Percentiles rank a stretch among this genome's conserved stretches.
phyloP scores from a whole-genome alignment of 495 filamentous ascomycete species.

The Aspergillus baeticus region DNA sequence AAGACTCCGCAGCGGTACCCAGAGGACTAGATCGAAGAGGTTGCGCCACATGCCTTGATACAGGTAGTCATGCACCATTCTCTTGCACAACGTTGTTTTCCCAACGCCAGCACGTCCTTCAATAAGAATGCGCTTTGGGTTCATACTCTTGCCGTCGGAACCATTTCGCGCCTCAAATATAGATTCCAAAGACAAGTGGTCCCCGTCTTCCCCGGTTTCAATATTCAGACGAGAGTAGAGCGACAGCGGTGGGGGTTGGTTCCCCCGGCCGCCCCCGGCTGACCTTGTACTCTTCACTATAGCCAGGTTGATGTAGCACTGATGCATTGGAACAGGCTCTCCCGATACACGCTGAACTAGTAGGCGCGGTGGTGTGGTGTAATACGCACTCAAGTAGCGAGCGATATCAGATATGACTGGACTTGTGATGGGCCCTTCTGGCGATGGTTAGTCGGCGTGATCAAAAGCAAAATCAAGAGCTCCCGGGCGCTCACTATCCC shows the following conservation, averaged over 20 bases:
- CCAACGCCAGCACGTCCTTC: slow-evolving; percentile 42
- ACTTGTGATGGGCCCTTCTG: too few relatives aligned
- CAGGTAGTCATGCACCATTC: slow-evolving; percentile 29
- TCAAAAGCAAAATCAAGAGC: too few relatives aligned
- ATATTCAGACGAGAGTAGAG: too few relatives aligned
- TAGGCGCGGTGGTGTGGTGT: not conserved
- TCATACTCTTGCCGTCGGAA: not conserved
- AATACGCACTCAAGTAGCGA: not conserved
- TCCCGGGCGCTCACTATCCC: too few relatives aligned
- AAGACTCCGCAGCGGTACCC: slow-evolving; percentile 33
- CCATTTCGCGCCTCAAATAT: not conserved
- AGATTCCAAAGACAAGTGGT: too few relatives aligned
- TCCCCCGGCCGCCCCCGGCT: too few relatives aligned
- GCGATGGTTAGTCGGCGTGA: too few relatives aligned
- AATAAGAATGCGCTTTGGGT: slow-evolving; percentile 31
- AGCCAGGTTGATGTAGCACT: slow-evolving; percentile 18
- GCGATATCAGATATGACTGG: too few relatives aligned
- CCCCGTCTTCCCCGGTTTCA: too few relatives aligned
- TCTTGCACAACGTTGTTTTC: slow-evolving; percentile 50
- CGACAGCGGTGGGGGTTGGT: too few relatives aligned
- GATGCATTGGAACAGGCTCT: slow-evolving; percentile 7
- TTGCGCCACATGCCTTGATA: slow-evolving; percentile 23
- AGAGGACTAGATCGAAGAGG: slow-evolving; percentile 36
- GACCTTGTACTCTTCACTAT: too few relatives aligned
- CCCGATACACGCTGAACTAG: slow-evolving; percentile 23